Evolutionary conservation across 2,329 filamentous ascomycete species (phyloP).

Genomic region (Tolypocladium nubicola): DNA sequence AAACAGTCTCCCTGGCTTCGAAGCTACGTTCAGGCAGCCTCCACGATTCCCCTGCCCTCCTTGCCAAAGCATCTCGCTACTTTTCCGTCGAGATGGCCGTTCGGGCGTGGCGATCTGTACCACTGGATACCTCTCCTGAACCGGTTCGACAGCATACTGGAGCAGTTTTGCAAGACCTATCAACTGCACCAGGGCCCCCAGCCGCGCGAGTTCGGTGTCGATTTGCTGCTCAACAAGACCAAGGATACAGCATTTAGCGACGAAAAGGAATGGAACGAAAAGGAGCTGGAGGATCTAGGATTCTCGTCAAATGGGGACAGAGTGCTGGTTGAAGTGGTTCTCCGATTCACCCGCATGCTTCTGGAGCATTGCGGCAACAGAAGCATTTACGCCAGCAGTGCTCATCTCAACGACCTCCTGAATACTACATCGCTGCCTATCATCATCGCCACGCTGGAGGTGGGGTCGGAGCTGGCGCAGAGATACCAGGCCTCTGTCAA

Average conservation of each 20-base stretch:
- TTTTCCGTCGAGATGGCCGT: constrained; percentile 88
- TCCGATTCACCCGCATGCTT: constrained; percentile 78
- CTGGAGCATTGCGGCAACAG: constrained; percentile 94
- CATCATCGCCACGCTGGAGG: constrained; percentile 65
- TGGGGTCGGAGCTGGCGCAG: constrained; percentile 80
- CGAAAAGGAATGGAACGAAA: constrained; percentile 31
- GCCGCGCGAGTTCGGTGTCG: constrained; percentile 59
- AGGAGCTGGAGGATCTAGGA: constrained; percentile 45
- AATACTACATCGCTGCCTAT: constrained; percentile 77
- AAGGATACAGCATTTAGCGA: constrained; percentile 40
- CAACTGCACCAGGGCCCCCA: constrained; percentile 73
- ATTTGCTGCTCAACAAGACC: constrained; percentile 50
- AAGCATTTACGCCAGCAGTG: constrained; percentile 90
- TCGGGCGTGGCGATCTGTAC: constrained; percentile 89
- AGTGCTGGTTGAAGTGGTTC: constrained; percentile 65
- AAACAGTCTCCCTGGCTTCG: constrained; percentile 75
- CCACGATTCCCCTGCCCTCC: constrained; percentile 59
- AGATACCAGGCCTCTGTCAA: constrained; percentile 86
- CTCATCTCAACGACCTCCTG: constrained; percentile 77
- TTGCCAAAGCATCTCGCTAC: constrained; percentile 65
- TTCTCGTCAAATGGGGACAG: constrained; percentile 69
- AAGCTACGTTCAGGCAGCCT: constrained; percentile 65
- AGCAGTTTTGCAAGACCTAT: constrained; percentile 72
- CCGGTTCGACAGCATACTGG: constrained; percentile 82
- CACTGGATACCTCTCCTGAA: constrained; percentile 96